Evolutionary conservation across 148 eudicot species (phyloP).

Genomic region (Chenopodium quinoa): DNA sequence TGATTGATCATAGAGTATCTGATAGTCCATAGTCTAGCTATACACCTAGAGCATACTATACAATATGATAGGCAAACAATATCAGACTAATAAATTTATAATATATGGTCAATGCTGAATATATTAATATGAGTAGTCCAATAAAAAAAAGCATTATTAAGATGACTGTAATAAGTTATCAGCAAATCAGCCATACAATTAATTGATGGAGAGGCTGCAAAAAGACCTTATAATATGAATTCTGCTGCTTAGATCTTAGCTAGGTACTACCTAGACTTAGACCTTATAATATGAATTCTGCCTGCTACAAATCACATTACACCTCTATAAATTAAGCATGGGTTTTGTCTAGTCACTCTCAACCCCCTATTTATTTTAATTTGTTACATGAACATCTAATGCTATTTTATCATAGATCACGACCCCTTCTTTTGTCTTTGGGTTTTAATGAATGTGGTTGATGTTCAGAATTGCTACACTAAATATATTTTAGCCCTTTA

Average conservation of each 20-base stretch:
- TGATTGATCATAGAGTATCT: no score
- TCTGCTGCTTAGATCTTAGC: constrained; percentile 19
- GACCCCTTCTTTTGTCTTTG: neutral
- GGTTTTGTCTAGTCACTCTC: constrained; percentile 12
- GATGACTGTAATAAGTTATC: neutral
- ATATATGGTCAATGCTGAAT: neutral
- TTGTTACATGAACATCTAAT: neutral
- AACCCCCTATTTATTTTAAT: neutral
- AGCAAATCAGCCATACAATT: constrained; percentile 4
- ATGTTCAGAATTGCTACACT: neutral
- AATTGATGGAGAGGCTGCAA: constrained; percentile 3
- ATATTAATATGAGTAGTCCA: neutral
- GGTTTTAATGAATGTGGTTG: neutral
- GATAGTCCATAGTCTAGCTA: no score
- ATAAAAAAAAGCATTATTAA: no score
- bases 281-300: no score
- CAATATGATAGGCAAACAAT: no score
- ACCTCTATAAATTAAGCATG: neutral
- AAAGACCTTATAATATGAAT: neutral
- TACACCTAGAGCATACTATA: no score
- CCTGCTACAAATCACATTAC: neutral
- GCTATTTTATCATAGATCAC: no score
- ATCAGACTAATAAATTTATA: no score
- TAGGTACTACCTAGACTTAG: neutral
- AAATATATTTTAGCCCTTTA: neutral